phyloP scores from a whole-genome alignment of 345 rosid genomes.

The Theobroma cacao region DNA sequence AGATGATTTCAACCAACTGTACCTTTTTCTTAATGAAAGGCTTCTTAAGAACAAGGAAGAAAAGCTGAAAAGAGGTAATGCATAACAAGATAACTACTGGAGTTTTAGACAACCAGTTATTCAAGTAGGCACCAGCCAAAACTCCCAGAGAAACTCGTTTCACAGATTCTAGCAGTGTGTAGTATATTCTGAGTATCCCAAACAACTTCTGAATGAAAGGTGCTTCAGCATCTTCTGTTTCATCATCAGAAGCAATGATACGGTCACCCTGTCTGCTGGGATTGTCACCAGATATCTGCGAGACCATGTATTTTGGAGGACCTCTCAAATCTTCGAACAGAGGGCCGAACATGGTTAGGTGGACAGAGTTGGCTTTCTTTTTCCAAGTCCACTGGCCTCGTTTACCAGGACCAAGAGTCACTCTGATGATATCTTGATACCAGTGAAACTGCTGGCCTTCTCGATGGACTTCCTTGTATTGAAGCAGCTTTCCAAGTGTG shows the following conservation, averaged over 20 bases:
- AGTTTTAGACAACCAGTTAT: slow-evolving; percentile 43
- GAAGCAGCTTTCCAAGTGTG: slow-evolving; percentile 78
- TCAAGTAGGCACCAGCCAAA: slow-evolving; percentile 57
- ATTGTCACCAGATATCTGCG: slow-evolving; percentile 64
- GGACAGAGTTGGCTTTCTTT: slow-evolving; percentile 39
- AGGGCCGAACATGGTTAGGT: slow-evolving; percentile 57
- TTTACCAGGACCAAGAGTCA: slow-evolving; percentile 91
- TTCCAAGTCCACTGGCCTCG: slow-evolving; percentile 98
- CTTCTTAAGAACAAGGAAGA: slow-evolving; percentile 81
- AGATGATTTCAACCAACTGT: slow-evolving; percentile 79
- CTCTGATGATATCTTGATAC: slow-evolving; percentile 82
- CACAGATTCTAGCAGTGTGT: slow-evolving; percentile 61
- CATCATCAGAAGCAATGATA: slow-evolving; percentile 88
- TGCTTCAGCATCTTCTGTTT: slow-evolving; percentile 94
- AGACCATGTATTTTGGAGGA: slow-evolving; percentile 95
- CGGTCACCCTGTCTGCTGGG: slow-evolving; percentile 45
- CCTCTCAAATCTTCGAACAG: slow-evolving; percentile 89
- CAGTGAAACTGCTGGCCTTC: slow-evolving; percentile 81
- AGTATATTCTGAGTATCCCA: slow-evolving; percentile 92
- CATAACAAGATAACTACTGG: slow-evolving; percentile 52
- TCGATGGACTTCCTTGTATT: slow-evolving; percentile 90
- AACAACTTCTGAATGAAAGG: slow-evolving; percentile 87
- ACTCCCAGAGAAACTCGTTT: slow-evolving; percentile 64
- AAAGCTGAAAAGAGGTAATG: slow-evolving; percentile 80
- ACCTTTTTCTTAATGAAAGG: slow-evolving; percentile 92